Conservation (phyloP, 768 basidiomycete genomes). For the Auricularia heimuer region DNA sequence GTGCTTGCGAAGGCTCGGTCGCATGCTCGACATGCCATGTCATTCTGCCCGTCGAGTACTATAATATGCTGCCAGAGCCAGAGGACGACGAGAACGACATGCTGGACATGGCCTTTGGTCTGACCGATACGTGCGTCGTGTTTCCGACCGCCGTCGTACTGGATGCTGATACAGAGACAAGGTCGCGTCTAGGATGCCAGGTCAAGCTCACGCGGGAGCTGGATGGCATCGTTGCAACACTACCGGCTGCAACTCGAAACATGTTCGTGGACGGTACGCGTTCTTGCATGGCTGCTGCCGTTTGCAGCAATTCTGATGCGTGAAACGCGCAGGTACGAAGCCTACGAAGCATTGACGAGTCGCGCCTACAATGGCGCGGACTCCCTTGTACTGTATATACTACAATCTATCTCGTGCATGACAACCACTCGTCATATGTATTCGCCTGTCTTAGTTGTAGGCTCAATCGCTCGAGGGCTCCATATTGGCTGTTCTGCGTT, state of each 20-base stretch:
- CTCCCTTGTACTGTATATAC: too few species aligned
- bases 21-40: slow-evolving; percentile 98
- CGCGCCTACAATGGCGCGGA: not conserved
- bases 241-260: slow-evolving; percentile 90
- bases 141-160: not conserved
- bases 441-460: too few species aligned
- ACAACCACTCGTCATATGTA: too few species aligned
- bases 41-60: slow-evolving; percentile 70
- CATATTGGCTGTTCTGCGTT: slow-evolving; percentile 68
- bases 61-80: slow-evolving; percentile 83
- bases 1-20: slow-evolving; percentile 93
- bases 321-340: slow-evolving; percentile 33
- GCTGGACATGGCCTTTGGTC: slow-evolving; percentile 95
- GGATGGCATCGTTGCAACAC: slow-evolving; percentile 73
- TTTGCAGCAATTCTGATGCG: not conserved
- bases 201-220: slow-evolving; percentile 64
- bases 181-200: slow-evolving; percentile 42
- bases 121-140: slow-evolving; percentile 73
- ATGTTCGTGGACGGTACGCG: slow-evolving; percentile 86
- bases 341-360: slow-evolving; percentile 33
- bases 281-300: not conserved
- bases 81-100: slow-evolving; percentile 98
- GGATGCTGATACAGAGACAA: slow-evolving; percentile 8
- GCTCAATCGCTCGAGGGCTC: too few species aligned
- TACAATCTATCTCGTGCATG: too few species aligned